A percentile compares a stretch with the other conserved stretches of the same genome.
These are phyloP conservation scores for Heterobasidion occidentale DNA, from an alignment of 1,284 basidiomycete genomes.

Conservation along the genomic window DNA sequence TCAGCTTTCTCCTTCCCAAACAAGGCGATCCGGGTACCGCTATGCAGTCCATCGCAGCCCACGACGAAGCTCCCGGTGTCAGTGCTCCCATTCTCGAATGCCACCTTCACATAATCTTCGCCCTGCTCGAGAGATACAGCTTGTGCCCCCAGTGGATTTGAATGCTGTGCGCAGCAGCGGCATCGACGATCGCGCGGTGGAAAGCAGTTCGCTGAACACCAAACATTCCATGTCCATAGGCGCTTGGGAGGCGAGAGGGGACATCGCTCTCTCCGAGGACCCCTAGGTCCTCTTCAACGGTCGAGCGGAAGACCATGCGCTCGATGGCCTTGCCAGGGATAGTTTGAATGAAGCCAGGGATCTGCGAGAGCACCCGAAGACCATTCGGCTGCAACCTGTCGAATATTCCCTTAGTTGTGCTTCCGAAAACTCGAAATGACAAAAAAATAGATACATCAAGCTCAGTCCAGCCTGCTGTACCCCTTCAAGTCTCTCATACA, in stretches of 20 bases:
- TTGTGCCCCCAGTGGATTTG: constrained; percentile 29
- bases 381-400: constrained; percentile 34
- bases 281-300: constrained; percentile 22
- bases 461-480: constrained; percentile 26
- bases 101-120: constrained; percentile 23
- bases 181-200: constrained; percentile 24
- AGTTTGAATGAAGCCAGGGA: constrained; percentile 28
- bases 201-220: constrained; percentile 28
- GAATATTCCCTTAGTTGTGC: background rate
- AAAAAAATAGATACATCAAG: constrained; percentile 22
- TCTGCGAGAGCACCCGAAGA: constrained; percentile 29
- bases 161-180: constrained; percentile 26
- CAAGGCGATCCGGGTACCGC: constrained; percentile 29
- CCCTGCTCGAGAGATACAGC: constrained; percentile 25
- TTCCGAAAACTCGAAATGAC: background rate
- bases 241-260: constrained; percentile 12
- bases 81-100: constrained; percentile 28
- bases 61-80: constrained; percentile 33
- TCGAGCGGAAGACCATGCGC: constrained; percentile 20
- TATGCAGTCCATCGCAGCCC: constrained; percentile 41
- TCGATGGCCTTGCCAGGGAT: constrained; percentile 23
- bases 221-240: constrained; percentile 18
- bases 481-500: constrained; percentile 30
- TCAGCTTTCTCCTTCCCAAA: constrained; percentile 30
- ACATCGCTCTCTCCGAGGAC: constrained; percentile 21